Evolutionary conservation across 805 yeast species (phyloP), one percentile per base, ranked within the genome.

Genomic region (Candida alai): DNA sequence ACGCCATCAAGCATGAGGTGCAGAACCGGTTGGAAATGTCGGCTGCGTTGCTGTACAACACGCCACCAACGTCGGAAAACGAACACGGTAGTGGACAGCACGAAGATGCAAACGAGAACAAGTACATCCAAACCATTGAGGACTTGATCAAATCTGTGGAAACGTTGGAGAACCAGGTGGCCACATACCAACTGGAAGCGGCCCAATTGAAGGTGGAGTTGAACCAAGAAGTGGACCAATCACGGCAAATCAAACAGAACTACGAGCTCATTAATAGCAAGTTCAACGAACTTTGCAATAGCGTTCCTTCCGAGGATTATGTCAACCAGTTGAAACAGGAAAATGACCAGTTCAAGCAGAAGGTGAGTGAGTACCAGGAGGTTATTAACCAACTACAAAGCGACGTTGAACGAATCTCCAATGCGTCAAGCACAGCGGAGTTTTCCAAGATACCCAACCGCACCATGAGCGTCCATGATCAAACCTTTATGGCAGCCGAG

Each of bases 141-240:
- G 48, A 40, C 16, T 34, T 55, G n/a, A 41, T 48, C 32, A 15
- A 35, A 4, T 40, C 48, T n/a, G 28, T 60, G n/a, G 48, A 51
- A n/a, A 44, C 39, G 6, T 39, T 59, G 15, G 51, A 54, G 34
- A 22, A 16, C 6, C 52, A 58, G 24, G 45, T 51, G 28, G 28
- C 33, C 2, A 30, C 30, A 9, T 58, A 58, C 29, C 52, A 51
- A 30, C 24, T 28, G 5, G 45, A 52, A 20, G 44, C 51, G 1
- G 35, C 41, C 10, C 39, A 41, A 12, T 35, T 60, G 14, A 57
- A 56, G 31, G 15, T 34, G 8, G 51, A 51, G 4, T 41, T 60
- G 19, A 30, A 28, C 10, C 28, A 27, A 7, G 65, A 60, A 36
- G 40, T 50, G 2, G 49, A 49, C 24, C 50, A 50, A 19, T 44